Percentiles rank a stretch among this genome's conserved stretches.
Conservation (phyloP, 2,329 filamentous ascomycete species). For the Sordariomycetes sp. region DNA sequence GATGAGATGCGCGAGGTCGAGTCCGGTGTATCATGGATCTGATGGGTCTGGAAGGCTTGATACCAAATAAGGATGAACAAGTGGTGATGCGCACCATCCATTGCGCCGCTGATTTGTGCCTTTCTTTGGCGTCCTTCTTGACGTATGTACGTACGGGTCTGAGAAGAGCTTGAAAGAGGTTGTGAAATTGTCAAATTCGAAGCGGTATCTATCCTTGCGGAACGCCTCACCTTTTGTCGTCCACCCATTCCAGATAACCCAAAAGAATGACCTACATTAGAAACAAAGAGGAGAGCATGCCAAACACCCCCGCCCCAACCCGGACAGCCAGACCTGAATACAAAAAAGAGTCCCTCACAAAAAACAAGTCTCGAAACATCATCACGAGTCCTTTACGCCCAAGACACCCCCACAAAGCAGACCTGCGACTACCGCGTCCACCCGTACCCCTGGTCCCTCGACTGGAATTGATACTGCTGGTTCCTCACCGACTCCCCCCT, state of each 20-base stretch:
- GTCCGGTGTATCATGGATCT: neutral
- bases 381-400: neutral
- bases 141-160: neutral
- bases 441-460: conserved; percentile 1
- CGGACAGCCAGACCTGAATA: neutral
- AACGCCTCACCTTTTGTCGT: neutral
- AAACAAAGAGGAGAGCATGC: neutral
- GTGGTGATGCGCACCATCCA: conserved; percentile 1
- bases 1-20: neutral
- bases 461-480: conserved; percentile 4
- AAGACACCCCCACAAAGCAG: neutral
- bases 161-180: neutral
- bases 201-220: neutral
- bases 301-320: neutral
- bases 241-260: neutral
- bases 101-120: neutral
- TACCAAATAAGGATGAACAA: neutral
- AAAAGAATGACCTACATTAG: too few relatives aligned
- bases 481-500: neutral
- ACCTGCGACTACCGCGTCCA: neutral
- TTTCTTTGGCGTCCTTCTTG: neutral
- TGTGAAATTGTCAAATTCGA: neutral
- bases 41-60: neutral
- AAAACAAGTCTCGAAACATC: neutral
- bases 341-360: neutral